Conservation (phyloP, 2,329 filamentous ascomycete genomes). For the Aspergillus spinulosporus region DNA sequence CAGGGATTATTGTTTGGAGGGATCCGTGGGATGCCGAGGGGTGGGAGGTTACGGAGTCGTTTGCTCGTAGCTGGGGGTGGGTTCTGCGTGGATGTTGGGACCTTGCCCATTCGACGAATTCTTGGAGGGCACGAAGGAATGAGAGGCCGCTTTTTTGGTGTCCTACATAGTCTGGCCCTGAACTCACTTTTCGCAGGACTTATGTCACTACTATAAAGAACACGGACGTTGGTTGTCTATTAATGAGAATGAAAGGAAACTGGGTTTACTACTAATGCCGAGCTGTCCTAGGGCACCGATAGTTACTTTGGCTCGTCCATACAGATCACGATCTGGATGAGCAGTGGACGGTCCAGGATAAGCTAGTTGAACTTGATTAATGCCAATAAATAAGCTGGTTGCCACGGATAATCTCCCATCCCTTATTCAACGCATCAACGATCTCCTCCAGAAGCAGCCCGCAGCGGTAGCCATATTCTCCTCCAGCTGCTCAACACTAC, state of each 20-base stretch:
- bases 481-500: conserved; percentile 4
- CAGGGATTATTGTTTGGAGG: conserved; percentile 34
- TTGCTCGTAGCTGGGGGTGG: conserved; percentile 42
- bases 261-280: too few species aligned
- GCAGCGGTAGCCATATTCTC: background rate
- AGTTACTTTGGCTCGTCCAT: too few species aligned
- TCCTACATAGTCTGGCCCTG: too few species aligned
- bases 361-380: background rate
- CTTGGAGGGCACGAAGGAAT: conserved; percentile 34
- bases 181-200: too few species aligned
- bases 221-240: too few species aligned
- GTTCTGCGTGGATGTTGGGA: conserved; percentile 44
- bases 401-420: background rate
- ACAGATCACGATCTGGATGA: too few species aligned
- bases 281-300: too few species aligned
- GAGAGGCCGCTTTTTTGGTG: conserved; percentile 4
- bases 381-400: background rate
- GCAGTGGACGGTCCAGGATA: background rate
- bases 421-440: background rate
- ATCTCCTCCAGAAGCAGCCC: conserved; percentile 1
- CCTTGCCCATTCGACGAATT: conserved; percentile 42
- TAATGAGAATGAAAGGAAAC: too few species aligned
- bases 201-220: too few species aligned
- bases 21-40: conserved; percentile 41
- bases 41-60: conserved; percentile 48